Percentiles rank a stretch among this genome's conserved stretches.
These are phyloP conservation scores for Ganoderma boninense DNA, from an alignment of 1,284 basidiomycete species.

Conservation along the genomic window DNA sequence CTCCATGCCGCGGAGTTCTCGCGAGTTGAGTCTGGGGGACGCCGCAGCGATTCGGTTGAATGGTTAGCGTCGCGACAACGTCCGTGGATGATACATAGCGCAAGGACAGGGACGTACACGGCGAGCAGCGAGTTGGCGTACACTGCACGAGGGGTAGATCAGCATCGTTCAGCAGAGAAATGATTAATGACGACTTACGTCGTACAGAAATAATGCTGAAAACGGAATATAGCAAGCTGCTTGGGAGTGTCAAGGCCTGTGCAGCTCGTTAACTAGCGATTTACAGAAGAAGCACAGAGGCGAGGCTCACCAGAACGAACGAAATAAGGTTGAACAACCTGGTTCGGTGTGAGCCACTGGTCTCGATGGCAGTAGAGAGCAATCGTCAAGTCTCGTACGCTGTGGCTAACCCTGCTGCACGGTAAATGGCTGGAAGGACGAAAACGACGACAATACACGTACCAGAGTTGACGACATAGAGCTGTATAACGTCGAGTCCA, in stretches of 20 bases:
- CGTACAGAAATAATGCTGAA: not conserved
- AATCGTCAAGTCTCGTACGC: not conserved
- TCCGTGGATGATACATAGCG: too few relatives aligned
- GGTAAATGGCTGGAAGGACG: not conserved
- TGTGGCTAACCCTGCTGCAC: slow-evolving; percentile 7
- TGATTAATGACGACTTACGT: not conserved
- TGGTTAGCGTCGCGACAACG: not conserved
- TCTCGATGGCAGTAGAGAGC: not conserved
- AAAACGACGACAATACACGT: not conserved
- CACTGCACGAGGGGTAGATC: slow-evolving; percentile 10
- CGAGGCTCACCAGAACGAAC: slow-evolving; percentile 4
- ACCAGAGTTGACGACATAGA: slow-evolving; percentile 19
- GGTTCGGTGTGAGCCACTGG: not conserved
- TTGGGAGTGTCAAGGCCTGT: slow-evolving; percentile 1
- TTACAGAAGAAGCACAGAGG: too few relatives aligned
- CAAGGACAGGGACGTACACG: slow-evolving; percentile 9
- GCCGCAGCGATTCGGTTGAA: not conserved
- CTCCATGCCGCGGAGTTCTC: slow-evolving; percentile 17
- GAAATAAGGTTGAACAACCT: slow-evolving; percentile 12
- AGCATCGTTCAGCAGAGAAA: not conserved
- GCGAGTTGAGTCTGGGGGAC: slow-evolving; percentile 13
- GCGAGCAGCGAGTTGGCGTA: slow-evolving; percentile 15
- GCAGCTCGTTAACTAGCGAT: not conserved
- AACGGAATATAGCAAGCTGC: not conserved
- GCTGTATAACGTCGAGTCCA: not conserved